Evolutionary conservation across 2,329 filamentous ascomycete genomes (phyloP).

Genomic region (Pyricularia pennisetigena): DNA sequence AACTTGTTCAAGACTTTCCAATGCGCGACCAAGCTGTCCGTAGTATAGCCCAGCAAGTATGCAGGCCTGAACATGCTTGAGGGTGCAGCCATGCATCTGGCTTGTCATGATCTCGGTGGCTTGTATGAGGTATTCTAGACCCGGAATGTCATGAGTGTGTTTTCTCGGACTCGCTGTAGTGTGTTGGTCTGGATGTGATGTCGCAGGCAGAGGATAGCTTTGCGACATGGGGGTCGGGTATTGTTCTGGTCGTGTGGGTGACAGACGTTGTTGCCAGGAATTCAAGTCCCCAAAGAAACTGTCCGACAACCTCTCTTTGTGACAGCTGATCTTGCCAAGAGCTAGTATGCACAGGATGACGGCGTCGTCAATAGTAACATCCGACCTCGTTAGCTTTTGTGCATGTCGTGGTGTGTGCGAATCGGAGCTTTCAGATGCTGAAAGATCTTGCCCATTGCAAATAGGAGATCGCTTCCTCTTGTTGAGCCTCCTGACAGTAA

Average conservation of each 20-base stretch:
- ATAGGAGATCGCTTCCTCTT: neutral
- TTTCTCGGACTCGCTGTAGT: constrained; percentile 17
- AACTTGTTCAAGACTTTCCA: constrained; percentile 69
- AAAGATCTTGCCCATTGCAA: neutral
- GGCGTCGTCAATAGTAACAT: constrained; percentile 29
- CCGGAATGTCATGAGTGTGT: constrained; percentile 81
- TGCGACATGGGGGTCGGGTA: neutral
- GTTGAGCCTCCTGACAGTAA: neutral
- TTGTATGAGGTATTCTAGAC: constrained; percentile 79
- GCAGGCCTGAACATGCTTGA: constrained; percentile 77
- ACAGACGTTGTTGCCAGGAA: neutral
- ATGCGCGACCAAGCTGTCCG: constrained; percentile 74
- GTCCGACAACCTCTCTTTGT: constrained; percentile 42
- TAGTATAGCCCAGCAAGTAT: constrained; percentile 83
- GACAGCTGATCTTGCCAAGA: constrained; percentile 69
- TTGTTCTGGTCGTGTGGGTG: neutral
- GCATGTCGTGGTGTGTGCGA: neutral
- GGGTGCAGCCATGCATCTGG: constrained; percentile 65
- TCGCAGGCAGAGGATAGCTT: neutral
- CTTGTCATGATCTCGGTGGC: constrained; percentile 84
- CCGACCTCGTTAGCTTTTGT: neutral
- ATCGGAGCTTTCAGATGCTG: neutral
- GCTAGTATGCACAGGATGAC: constrained; percentile 76
- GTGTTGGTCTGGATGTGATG: neutral
- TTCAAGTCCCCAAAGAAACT: constrained; percentile 35